phyloP scores from a whole-genome alignment of 1,284 basidiomycete species.

The Naganishia sp. region DNA sequence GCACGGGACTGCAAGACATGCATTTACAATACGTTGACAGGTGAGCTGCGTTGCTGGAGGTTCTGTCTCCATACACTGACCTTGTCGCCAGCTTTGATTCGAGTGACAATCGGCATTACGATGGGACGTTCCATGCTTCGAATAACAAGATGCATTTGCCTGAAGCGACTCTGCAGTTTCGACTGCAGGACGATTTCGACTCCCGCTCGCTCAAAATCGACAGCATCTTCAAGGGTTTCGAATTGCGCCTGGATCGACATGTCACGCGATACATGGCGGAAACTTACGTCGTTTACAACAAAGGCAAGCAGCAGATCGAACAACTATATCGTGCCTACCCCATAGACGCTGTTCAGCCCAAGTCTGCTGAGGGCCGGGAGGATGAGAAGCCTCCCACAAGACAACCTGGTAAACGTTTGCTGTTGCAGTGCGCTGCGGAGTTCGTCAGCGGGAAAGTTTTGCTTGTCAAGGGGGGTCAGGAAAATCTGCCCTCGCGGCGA shows the following conservation, averaged over 20 bases:
- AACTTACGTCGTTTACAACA: conserved; percentile 78
- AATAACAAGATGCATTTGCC: conserved; percentile 66
- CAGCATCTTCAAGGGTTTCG: conserved; percentile 80
- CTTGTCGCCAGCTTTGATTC: conserved; percentile 70
- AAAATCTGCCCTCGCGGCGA: background rate
- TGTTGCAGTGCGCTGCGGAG: conserved; percentile 64
- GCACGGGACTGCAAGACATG: conserved; percentile 68
- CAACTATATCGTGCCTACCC: conserved; percentile 59
- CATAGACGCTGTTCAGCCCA: conserved; percentile 40
- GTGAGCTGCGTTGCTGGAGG: conserved; percentile 12
- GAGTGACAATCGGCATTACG: conserved; percentile 67
- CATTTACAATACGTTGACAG: conserved; percentile 74
- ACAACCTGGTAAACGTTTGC: conserved; percentile 28
- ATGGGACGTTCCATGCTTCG: conserved; percentile 67
- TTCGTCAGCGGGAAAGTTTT: conserved; percentile 70
- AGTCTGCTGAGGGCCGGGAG: conserved; percentile 25
- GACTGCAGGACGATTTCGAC: conserved; percentile 62
- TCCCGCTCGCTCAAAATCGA: conserved; percentile 66
- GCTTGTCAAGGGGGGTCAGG: conserved; percentile 37
- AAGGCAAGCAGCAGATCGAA: conserved; percentile 74
- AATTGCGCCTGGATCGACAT: conserved; percentile 77
- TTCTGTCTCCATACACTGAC: conserved; percentile 6
- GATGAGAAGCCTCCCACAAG: conserved; percentile 36
- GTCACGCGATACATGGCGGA: conserved; percentile 78
- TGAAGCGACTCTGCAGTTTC: conserved; percentile 74